A percentile compares a stretch with the other conserved stretches of the same genome.
Conservation (phyloP, 495 filamentous ascomycete species). For the Daldinia childiae region DNA sequence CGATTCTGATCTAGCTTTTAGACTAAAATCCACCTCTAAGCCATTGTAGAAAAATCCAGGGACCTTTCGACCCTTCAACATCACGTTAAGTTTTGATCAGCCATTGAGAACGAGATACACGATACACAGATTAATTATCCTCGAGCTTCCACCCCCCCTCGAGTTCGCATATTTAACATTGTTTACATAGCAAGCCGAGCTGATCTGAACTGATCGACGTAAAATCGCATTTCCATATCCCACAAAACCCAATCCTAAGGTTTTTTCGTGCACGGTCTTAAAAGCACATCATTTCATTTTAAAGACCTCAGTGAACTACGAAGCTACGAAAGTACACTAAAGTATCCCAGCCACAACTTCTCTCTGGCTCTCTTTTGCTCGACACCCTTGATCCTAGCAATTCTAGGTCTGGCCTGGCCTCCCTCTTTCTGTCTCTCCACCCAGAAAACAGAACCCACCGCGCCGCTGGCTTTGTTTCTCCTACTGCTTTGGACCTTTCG, state of each 20-base stretch:
- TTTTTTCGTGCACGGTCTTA: constrained; percentile 37
- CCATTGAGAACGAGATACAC: not conserved
- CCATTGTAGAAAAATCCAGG: constrained; percentile 27
- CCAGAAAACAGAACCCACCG: constrained; percentile 38
- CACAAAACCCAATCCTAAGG: constrained; percentile 28
- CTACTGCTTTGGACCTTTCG: constrained; percentile 24
- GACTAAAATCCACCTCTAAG: constrained; percentile 15
- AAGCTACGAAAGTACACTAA: not conserved
- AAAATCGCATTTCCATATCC: constrained; percentile 26
- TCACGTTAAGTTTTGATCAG: not conserved
- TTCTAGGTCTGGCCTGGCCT: constrained; percentile 25
- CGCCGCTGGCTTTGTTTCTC: constrained; percentile 38
- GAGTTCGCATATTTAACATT: constrained; percentile 12
- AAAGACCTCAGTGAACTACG: constrained; percentile 15
- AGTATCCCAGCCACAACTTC: constrained; percentile 33
- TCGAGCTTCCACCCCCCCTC: not conserved
- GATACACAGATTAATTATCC: not conserved
- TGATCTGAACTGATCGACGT: constrained; percentile 4
- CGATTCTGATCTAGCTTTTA: constrained; percentile 14
- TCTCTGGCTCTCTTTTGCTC: constrained; percentile 1
- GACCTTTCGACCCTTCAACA: constrained; percentile 26
- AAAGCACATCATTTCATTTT: constrained; percentile 45
- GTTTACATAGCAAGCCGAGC: not conserved
- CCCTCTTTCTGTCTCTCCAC: constrained; percentile 27
- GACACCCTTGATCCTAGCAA: constrained; percentile 40